Conservation (phyloP, 139 green algal genomes). For the Choricystis sp. region DNA sequence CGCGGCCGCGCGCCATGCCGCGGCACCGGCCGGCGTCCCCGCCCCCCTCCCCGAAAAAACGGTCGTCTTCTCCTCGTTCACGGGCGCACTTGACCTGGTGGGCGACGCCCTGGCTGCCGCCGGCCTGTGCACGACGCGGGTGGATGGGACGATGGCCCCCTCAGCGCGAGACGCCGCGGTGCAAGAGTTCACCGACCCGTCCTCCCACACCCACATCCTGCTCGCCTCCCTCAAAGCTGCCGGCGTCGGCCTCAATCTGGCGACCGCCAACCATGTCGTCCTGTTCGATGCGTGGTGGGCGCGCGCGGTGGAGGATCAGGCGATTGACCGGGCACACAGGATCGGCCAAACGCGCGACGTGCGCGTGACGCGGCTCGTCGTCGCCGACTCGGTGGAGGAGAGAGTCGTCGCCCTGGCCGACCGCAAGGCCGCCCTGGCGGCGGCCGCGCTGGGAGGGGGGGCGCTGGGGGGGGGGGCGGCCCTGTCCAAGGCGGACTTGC, state of each 20-base stretch:
- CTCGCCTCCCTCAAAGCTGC: constrained; percentile 58
- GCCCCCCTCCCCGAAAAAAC: constrained; percentile 36
- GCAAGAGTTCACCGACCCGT: constrained; percentile 41
- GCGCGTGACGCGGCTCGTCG: constrained; percentile 55
- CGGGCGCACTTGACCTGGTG: constrained; percentile 75
- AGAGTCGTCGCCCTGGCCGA: constrained; percentile 55
- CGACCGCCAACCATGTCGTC: constrained; percentile 77
- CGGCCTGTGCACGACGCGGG: constrained; percentile 32
- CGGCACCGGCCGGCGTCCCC: not conserved
- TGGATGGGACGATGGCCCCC: constrained; percentile 77
- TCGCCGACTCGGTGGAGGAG: constrained; percentile 57
- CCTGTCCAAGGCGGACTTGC: constrained; percentile 37
- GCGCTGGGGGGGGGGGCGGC: not conserved
- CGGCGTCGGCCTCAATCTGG: constrained; percentile 76
- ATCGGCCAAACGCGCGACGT: constrained; percentile 62
- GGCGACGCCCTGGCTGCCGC: constrained; percentile 37
- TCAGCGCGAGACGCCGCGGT: constrained; percentile 48
- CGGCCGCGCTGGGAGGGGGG: constrained; percentile 26
- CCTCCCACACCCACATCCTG: constrained; percentile 31
- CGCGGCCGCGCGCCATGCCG: constrained; percentile 1
- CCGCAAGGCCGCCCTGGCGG: constrained; percentile 40
- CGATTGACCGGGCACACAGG: constrained; percentile 81
- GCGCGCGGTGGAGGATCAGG: constrained; percentile 52
- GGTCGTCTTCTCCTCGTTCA: constrained; percentile 90
- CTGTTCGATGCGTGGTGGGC: constrained; percentile 42